Evolutionary conservation across 2,329 filamentous ascomycete species (phyloP), one percentile per base, ranked within the genome.

Genomic region (Dendrostoma leiphaemia): DNA sequence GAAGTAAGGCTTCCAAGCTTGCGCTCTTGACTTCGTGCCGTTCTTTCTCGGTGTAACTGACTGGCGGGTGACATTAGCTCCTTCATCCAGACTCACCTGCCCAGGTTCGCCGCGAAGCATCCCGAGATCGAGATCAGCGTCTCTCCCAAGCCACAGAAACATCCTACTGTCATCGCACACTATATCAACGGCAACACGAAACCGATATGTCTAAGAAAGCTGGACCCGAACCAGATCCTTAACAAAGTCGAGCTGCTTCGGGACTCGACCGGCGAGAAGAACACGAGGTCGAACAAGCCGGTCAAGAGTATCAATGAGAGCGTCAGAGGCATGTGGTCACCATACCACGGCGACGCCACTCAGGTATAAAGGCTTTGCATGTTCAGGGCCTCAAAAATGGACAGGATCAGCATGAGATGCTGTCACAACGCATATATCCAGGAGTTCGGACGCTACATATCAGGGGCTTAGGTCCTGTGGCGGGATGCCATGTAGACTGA

Each of bases 101-200:
- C 87, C 46, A 75, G 80, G 61, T 97, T 99, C 75, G 92, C 92
- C 52, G 77, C 83, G 63, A 76, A 81, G 64, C 90, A 97, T 74
- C 91, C 93, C 28, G 83, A 90, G 71, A 86, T 97, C 78, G 92
- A 97, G 75, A 90, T 99, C 74, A 85, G 84, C 65, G 85, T 99
- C 57, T 95, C 92, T 35, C 94, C 93, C 17, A 87, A 92, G 62
- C 93, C 92, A n/a, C 79, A 85, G 63, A 89, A 89, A 68, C 93
- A 97, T 73, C 94, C 94, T 34, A 84, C 96, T 59, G 84, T 99
- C 64, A 85, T 88, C 64, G 94, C 91, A 54, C 83, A 90, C 72
- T 99, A 96, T 74, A 90, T 97, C 78, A 97, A 97, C 71, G 92
- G 93, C 59, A 81, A 85, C 26, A 81, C 88, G 59, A 94, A 94